Conservation (phyloP, 1,284 basidiomycete species). For the Ustilago crameri region DNA sequence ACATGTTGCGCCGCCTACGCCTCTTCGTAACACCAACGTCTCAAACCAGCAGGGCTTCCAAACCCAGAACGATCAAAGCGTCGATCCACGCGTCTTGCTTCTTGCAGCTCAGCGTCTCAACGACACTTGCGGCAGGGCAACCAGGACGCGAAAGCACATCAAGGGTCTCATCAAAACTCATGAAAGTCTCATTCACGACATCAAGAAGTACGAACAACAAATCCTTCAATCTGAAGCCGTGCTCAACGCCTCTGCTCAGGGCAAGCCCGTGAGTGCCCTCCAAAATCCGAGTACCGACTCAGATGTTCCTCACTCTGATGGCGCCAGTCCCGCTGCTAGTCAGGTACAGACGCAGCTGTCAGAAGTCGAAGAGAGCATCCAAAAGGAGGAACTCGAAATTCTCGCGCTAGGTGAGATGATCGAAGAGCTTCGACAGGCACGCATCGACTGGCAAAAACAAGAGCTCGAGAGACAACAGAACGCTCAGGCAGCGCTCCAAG, state of each 20-base stretch:
- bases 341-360: conserved; percentile 25
- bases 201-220: conserved; percentile 39
- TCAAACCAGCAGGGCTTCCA: conserved; percentile 27
- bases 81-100: conserved; percentile 42
- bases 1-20: conserved; percentile 34
- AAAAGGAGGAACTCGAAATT: conserved; percentile 65
- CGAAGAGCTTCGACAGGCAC: conserved; percentile 48
- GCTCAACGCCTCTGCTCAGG: conserved; percentile 32
- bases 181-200: conserved; percentile 38
- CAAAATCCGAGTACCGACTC: conserved; percentile 2
- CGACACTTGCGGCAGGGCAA: conserved; percentile 54
- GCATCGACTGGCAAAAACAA: conserved; percentile 26
- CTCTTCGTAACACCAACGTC: conserved; percentile 25
- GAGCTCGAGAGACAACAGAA: conserved; percentile 30
- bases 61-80: conserved; percentile 16
- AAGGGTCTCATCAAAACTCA: conserved; percentile 59
- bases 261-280: conserved; percentile 8
- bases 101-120: conserved; percentile 55
- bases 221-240: conserved; percentile 41
- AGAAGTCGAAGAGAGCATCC: conserved; percentile 44
- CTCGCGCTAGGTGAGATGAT: conserved; percentile 65
- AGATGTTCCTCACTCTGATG: conserved; percentile 3
- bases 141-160: conserved; percentile 64
- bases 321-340: conserved; percentile 7
- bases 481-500: conserved; percentile 16